Evolutionary conservation across 2,329 filamentous ascomycete species (phyloP).

Genomic region (Alternaria brassicae): DNA sequence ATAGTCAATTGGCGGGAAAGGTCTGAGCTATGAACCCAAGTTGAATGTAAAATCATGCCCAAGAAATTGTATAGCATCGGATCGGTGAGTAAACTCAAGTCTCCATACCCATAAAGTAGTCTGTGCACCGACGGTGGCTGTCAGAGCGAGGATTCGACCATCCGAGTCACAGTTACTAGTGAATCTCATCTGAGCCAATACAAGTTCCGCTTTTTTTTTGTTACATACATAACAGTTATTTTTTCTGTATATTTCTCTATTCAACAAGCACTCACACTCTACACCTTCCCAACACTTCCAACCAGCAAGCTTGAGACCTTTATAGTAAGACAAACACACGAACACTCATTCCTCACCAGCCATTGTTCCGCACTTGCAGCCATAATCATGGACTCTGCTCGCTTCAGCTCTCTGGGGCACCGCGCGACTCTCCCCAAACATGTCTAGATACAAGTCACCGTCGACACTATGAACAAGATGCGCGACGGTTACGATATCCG

Average conservation of each 20-base stretch:
- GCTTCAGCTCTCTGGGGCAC: background rate
- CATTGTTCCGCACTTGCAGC: background rate
- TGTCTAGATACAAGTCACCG: background rate
- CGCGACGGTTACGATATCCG: background rate
- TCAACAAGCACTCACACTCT: background rate
- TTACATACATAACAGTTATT: no score
- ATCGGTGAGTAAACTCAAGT: background rate
- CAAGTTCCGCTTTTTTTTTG: no score
- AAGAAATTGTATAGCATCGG: background rate
- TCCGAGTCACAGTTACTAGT: background rate
- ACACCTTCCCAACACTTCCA: background rate
- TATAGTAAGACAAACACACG: background rate
- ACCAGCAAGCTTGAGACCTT: background rate
- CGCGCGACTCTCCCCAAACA: background rate
- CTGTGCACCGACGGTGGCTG: background rate
- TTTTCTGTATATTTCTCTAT: no score
- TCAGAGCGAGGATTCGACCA: background rate
- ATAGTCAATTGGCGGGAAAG: background rate
- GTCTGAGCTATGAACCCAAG: background rate
- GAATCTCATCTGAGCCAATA: background rate
- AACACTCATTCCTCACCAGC: no score
- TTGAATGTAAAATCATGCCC: background rate
- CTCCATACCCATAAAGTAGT: background rate
- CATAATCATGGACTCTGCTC: background rate
- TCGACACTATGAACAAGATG: background rate